Evolutionary conservation across 2,329 filamentous ascomycete genomes (phyloP).

Genomic region (Myriangium duriaei): DNA sequence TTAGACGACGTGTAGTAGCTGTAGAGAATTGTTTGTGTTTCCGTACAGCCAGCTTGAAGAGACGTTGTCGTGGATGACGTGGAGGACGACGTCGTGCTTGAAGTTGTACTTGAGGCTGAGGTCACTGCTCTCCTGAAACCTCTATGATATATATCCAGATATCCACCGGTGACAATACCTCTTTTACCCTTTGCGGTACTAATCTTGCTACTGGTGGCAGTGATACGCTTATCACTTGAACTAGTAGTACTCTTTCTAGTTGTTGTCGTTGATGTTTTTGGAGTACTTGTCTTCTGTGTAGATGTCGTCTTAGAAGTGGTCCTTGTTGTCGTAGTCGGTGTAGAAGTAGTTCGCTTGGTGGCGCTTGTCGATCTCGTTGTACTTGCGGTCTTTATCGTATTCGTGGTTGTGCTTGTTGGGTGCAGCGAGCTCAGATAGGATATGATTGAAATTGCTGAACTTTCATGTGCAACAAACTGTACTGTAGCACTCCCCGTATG

Average conservation of each 20-base stretch:
- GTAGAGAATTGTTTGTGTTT: conserved; percentile 5
- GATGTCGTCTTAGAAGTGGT: neutral
- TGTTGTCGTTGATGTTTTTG: neutral
- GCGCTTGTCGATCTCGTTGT: neutral
- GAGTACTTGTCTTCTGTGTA: neutral
- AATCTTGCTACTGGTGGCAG: neutral
- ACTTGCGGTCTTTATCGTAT: neutral
- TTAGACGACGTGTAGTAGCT: conserved; percentile 8
- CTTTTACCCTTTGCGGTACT: neutral
- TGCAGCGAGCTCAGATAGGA: neutral
- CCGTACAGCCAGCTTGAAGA: conserved; percentile 3
- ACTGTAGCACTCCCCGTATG: neutral
- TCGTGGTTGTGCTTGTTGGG: neutral
- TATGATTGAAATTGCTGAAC: neutral
- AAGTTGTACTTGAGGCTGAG: neutral
- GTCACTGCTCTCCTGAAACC: too few relatives aligned
- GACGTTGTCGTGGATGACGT: neutral
- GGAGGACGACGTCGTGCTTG: neutral
- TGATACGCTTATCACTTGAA: neutral
- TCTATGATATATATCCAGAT: neutral
- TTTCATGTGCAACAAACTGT: neutral
- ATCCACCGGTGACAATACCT: neutral
- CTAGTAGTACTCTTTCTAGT: neutral
- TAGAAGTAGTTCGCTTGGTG: too few relatives aligned
- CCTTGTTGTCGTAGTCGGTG: neutral